phyloP scores from a whole-genome alignment of 2,329 filamentous ascomycete species.

The Paecilomyces niveus region DNA sequence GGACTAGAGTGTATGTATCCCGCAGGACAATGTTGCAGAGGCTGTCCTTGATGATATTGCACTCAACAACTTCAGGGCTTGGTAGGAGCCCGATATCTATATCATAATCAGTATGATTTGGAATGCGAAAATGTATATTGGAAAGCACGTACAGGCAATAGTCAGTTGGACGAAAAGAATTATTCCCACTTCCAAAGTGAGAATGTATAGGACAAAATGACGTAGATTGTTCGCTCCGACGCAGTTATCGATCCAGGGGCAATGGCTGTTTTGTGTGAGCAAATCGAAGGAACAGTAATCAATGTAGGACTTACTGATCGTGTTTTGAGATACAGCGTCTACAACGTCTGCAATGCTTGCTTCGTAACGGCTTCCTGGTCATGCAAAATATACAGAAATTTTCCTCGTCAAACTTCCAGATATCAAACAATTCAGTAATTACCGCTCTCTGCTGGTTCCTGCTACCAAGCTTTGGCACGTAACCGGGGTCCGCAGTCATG shows the following conservation, averaged over 20 bases:
- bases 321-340: constrained; percentile 90
- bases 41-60: constrained; percentile 66
- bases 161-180: constrained; percentile 63
- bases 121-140: constrained; percentile 2
- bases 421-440: constrained; percentile 76
- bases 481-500: constrained; percentile 87
- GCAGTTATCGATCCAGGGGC: constrained; percentile 97
- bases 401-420: constrained; percentile 86
- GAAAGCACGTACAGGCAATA: constrained; percentile 57
- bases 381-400: constrained; percentile 95
- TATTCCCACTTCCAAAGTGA: constrained; percentile 70
- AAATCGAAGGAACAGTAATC: neutral
- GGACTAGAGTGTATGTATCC: constrained; percentile 75
- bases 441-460: constrained; percentile 82
- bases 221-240: constrained; percentile 93
- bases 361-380: constrained; percentile 84
- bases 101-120: constrained; percentile 1
- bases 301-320: constrained; percentile 66
- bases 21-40: constrained; percentile 72
- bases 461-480: constrained; percentile 82
- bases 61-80: constrained; percentile 44
- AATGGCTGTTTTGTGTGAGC: constrained; percentile 58
- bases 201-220: constrained; percentile 87
- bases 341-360: constrained; percentile 92
- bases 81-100: constrained; percentile 59